Evolutionary conservation across 441 rosid genomes (phyloP), one percentile per base, ranked within the genome.

Genomic region (Arabidopsis hybrid): DNA sequence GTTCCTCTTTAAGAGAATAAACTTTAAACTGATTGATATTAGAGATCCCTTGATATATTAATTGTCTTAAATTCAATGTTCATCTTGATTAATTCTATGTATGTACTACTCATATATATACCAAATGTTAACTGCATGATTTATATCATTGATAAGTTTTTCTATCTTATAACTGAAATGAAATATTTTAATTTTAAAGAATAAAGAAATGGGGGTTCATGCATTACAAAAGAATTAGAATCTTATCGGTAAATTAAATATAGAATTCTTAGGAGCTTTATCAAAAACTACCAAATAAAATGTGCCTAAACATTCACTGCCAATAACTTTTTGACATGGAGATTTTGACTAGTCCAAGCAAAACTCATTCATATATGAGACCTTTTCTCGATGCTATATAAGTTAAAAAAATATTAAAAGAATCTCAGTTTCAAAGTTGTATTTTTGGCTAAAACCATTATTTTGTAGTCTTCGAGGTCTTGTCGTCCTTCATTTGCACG

Each of bases 381-480:
- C 65, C 61, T 46, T 47, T 62, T 70, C 53, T 76, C 71, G 79
- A 76, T 70, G 60, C 36, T n/a, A 62, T 2, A 50, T n/a, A 36
- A 38, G 6, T 26, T 21, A 53, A 31, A 35, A 11, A 3, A 36
- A 21, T 21, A 38, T 38, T 39, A 1, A 49, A 60, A 70, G 79
- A 76, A 76, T 56, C 75, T 76, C 35, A 76, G 62, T 57, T 76
- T 76, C 67, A 65, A 76, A 76, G 67, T 76, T 77, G 76, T 77
- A 77, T 21, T 58, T 77, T 77, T 65, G 72, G 76, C 80, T 65
- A 71, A 58, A 77, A 63, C 35, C 80, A 39, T 58, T 61, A 13
- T 58, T 58, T 75, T 79, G 84, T 77, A 83, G 82, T 76, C 83
- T 86, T 82, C 87, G 84, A 84, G 87, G 84, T 39, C 35, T 69